Percentiles rank a stretch among this genome's conserved stretches.
Conservation (phyloP, 106 monocot species). For the Phalaenopsis aphrodite region DNA sequence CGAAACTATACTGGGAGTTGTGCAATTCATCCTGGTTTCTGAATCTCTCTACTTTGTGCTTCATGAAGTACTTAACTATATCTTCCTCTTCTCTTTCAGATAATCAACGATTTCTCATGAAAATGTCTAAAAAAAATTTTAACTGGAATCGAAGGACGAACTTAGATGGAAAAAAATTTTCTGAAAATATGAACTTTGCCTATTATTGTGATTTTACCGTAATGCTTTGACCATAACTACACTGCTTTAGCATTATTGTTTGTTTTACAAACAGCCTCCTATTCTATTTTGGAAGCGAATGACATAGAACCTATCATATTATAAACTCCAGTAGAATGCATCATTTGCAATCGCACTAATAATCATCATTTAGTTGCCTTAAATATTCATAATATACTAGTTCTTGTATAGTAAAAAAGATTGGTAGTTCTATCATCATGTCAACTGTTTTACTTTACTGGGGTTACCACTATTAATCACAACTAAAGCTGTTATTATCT, state of each 20-base stretch:
- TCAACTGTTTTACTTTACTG: not conserved
- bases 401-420: too few species aligned
- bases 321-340: not conserved
- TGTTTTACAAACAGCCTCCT: too few species aligned
- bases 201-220: not conserved
- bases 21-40: not conserved
- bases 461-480: too few species aligned
- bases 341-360: not conserved
- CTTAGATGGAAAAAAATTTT: not conserved
- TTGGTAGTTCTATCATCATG: too few species aligned
- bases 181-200: not conserved
- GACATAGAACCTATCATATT: not conserved
- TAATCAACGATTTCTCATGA: too few species aligned
- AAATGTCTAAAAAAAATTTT: too few species aligned
- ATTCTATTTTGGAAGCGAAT: not conserved
- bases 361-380: not conserved
- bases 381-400: too few species aligned
- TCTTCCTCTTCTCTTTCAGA: not conserved
- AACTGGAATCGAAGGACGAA: not conserved
- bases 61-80: not conserved
- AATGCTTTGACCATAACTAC: not conserved
- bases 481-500: too few species aligned
- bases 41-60: not conserved
- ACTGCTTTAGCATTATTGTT: not conserved
- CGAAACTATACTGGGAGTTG: not conserved